Evolutionary conservation across 2,329 filamentous ascomycete species (phyloP).

Genomic region (Verticillium zaregamsianum): DNA sequence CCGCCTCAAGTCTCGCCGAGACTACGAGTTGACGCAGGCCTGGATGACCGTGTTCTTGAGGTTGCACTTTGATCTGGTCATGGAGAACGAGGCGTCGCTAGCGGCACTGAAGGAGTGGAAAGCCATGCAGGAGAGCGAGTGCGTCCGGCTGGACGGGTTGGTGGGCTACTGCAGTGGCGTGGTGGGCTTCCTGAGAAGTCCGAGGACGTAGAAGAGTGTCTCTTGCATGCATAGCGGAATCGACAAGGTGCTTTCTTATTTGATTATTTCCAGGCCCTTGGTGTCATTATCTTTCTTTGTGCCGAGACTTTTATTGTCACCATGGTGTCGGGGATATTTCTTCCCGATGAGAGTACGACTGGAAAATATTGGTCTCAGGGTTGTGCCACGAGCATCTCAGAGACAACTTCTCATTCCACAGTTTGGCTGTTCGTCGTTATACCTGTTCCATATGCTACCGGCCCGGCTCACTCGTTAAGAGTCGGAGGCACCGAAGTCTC

Average conservation of each 20-base stretch:
- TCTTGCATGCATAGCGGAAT: neutral
- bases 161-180: slow-evolving; percentile 88
- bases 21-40: slow-evolving; percentile 91
- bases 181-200: slow-evolving; percentile 71
- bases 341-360: too few relatives aligned
- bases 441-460: too few relatives aligned
- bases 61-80: slow-evolving; percentile 62
- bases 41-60: slow-evolving; percentile 96
- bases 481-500: too few relatives aligned
- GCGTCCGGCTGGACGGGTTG: slow-evolving; percentile 65
- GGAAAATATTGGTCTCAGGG: too few relatives aligned
- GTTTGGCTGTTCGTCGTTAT: too few relatives aligned
- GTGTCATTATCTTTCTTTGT: neutral
- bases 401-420: too few relatives aligned
- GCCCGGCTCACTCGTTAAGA: too few relatives aligned
- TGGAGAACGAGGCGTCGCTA: slow-evolving; percentile 49
- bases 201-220: slow-evolving; percentile 36
- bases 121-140: slow-evolving; percentile 66
- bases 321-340: too few relatives aligned
- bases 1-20: slow-evolving; percentile 62
- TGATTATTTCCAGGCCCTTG: neutral
- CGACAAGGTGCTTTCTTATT: neutral
- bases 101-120: slow-evolving; percentile 66
- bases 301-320: neutral
- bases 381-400: too few relatives aligned